Conservation (phyloP, 2,329 filamentous ascomycete genomes). For the Xylaria sp. region DNA sequence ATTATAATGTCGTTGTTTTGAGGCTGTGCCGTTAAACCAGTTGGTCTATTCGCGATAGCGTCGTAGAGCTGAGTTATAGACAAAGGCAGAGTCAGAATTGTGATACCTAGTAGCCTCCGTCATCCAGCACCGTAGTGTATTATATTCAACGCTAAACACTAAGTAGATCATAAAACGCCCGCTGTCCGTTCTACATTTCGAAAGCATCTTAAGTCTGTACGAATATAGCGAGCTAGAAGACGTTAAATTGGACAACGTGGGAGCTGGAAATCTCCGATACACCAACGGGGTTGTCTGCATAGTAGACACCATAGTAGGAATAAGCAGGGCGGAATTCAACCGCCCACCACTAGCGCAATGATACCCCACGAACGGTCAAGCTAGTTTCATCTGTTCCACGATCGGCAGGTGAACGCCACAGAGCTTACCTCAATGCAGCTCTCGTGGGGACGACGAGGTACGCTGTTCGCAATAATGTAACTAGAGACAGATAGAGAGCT, state of each 20-base stretch:
- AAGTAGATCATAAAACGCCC: neutral
- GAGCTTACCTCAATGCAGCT: constrained; percentile 27
- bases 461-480: constrained; percentile 16
- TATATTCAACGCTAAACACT: too few species aligned
- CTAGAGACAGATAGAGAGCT: neutral
- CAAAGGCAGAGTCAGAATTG: neutral
- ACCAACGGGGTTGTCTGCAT: neutral
- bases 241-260: neutral
- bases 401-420: constrained; percentile 38
- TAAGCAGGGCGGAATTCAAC: constrained; percentile 31
- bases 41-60: neutral
- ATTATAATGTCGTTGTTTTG: constrained; percentile 20
- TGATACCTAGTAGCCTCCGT: neutral
- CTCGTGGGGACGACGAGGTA: constrained; percentile 15
- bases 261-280: neutral
- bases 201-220: neutral
- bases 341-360: constrained; percentile 28
- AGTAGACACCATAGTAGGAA: neutral
- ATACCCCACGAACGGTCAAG: constrained; percentile 14
- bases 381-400: constrained; percentile 32
- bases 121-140: neutral
- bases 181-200: neutral
- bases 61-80: neutral
- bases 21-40: neutral
- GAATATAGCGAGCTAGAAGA: neutral